Evolutionary conservation across 2,329 filamentous ascomycete genomes (phyloP), one percentile per base, ranked within the genome.

Genomic region (Fusarium ambrosium): DNA sequence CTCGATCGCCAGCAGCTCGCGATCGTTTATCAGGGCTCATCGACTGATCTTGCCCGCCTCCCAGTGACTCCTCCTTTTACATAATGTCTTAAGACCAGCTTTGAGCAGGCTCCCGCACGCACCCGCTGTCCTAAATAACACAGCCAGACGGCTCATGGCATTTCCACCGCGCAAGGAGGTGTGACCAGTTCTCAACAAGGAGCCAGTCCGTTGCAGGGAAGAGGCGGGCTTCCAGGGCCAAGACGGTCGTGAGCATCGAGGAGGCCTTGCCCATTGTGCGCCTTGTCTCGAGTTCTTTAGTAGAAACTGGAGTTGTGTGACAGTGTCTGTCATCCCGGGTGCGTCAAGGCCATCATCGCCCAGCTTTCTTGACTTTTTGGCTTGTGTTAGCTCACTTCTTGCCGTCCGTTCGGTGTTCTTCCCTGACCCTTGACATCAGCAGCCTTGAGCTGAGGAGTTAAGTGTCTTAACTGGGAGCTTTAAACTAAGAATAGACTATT

Each of bases 121-220:
- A 66, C 27, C 69, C 67, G 71, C 34, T 51, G 58, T 64, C 41
- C 45, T 41, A 37, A 70, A 71, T 65, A 48, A 45, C 62, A 77
- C 67, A 75, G 64, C 65, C 61, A 68, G 61, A 66, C 66, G 41
- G 64, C 48, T 62, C 29, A 53, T 65, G 14, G 24, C 62, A 68
- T 65, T 51, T 69, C 48, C 60, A 48, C 36, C 29, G 61, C 29
- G 41, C 60, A 41, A 59, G 24, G 37, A 55, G 29, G 66, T 68
- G 45, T 70, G 59, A 37, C 60, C 20, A 55, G 14, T 59, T 53
- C 59, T 27, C 20, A 36, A n/a, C 11, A 20, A 66, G 9, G 14
- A 24, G 10, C 59, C 58, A 70, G 39, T 66, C 45, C 6, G 41
- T 24, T 27, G 6, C 18, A 27, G 43, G 29, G 20, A 24, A 48